Evolutionary conservation across 73 alveolate species (phyloP), one percentile per base, ranked within the genome.

Genomic region (Paraurostyla sp.): DNA sequence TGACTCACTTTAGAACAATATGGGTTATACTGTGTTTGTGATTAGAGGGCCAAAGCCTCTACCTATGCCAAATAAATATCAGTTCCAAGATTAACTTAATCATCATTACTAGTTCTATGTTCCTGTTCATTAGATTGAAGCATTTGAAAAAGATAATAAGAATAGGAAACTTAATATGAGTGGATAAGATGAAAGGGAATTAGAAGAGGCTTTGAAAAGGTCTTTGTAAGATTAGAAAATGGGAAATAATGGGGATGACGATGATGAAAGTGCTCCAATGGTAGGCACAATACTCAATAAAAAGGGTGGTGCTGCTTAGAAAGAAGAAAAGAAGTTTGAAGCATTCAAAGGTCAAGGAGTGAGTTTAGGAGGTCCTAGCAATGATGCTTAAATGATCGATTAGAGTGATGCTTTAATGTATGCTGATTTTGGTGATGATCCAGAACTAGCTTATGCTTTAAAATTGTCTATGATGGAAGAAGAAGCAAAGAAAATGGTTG

Each of bases 1-100:
- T 23, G 92, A 86, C 85, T 90, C 97, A 29, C 95, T 97, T 1
- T 92, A 93, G 88, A 93, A 88, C 27, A 80, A 85, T 15, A n/a
- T n/a, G n/a, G 99, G 99, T 11, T 96, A 95, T 80, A 93, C 97
- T 36, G 95, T 96, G 59, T 97, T 96, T 76, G 95, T 95, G 32
- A 94, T 97, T 0, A 91, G 93, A 73, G 96, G 96, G 11, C 29
- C 6, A 6, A 65, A 68, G 29, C 62, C 71, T 41, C 59, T 90
- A 69, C 98, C 89, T 38, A 46, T 68, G 38, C 88, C 92, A 49
- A 76, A 88, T 15, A 91, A 83, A 48, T 46, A 25, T n/a, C 73
- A 93, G 59, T 76, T 78, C 43, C 87, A 69, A 56, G 94, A 83
- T 62, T 89, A 93, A 51, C 73, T 59, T 65, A 91, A 93, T 82